Evolutionary conservation across 495 filamentous ascomycete genomes (phyloP), one percentile per base, ranked within the genome.

Genomic region (Hypoxylon cercidicola): DNA sequence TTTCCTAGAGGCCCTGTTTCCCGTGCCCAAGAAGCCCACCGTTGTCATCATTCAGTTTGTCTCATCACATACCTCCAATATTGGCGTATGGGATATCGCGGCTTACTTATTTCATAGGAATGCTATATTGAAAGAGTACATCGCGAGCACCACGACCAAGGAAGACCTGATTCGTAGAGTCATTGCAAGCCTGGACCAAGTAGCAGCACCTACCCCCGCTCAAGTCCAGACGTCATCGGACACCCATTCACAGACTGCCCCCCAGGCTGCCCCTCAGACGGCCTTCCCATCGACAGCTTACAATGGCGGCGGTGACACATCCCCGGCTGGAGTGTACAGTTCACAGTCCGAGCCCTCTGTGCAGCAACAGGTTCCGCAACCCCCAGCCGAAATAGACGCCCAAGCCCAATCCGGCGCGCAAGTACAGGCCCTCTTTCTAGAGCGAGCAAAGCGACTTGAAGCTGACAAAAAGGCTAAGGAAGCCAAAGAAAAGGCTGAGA

Each of bases 1-100:
- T 2, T 95, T 90, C 65, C 79, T 98, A 5, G 82, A 88, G 4
- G 90, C 91, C 3, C 88, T 97, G 69, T 96, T 89, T 68, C 90
- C 91, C 0, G 75, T 97, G 7, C 79, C 84, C 1, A 85, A 84
- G 49, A 87, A 87, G 43, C 95, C 94, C 0, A 87, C 90, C 4
- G 74, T 96, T 1, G 82, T 97, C 10, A 75, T 96, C 5, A 93
- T 97, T 56, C 82, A 84, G 89, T 91, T 75, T 21, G 87, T 73
- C 12, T 35, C 45, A 53, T 40, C 1, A 3, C 15, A 44, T 20
- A 5, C 34, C 11, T 9, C 34, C 9, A 16, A n/a, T 13, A 4
- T 32, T 19, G 13, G 9, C 8, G 5, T 34, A 23, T 35, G 39
- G 8, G 18, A 15, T 10, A 37, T 48, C 19, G 2, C 6, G 9